Percentiles rank a stretch among this genome's conserved stretches.
Evolutionary conservation across 1,284 basidiomycete genomes (phyloP).

Genomic region (Ceratobasidium theobromae): DNA sequence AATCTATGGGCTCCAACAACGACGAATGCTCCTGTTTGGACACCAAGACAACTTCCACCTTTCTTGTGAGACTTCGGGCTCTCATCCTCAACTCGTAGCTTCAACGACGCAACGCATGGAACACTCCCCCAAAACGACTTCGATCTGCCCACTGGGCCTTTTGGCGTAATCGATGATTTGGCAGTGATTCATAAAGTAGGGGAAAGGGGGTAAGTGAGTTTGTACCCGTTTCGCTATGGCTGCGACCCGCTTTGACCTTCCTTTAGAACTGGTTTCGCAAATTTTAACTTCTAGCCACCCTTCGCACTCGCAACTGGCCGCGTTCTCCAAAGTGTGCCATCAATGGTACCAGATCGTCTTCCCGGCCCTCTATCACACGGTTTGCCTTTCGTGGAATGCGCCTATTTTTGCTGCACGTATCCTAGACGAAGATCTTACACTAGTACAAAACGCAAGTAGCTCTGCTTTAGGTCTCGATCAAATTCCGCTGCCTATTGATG

Average conservation of each 20-base stretch:
- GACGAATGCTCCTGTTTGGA: constrained; percentile 17
- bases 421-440: constrained; percentile 5
- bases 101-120: too few species aligned
- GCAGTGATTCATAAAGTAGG: neutral
- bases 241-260: constrained; percentile 1
- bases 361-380: constrained; percentile 1
- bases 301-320: neutral
- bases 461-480: neutral
- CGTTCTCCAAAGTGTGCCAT: constrained; percentile 3
- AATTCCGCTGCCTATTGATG: neutral
- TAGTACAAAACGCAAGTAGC: neutral
- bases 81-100: constrained; percentile 21
- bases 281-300: constrained; percentile 1
- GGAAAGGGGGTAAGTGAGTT: neutral
- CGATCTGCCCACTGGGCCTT: neutral
- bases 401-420: constrained; percentile 15
- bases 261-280: constrained; percentile 20
- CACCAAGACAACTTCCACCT: constrained; percentile 27
- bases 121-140: neutral
- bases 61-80: constrained; percentile 12
- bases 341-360: constrained; percentile 21
- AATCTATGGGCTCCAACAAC: neutral
- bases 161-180: neutral
- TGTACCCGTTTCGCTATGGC: neutral
- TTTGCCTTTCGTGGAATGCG: constrained; percentile 19